Conservation (phyloP, 306 rosid species). For the Astragalus glycyphyllos region DNA sequence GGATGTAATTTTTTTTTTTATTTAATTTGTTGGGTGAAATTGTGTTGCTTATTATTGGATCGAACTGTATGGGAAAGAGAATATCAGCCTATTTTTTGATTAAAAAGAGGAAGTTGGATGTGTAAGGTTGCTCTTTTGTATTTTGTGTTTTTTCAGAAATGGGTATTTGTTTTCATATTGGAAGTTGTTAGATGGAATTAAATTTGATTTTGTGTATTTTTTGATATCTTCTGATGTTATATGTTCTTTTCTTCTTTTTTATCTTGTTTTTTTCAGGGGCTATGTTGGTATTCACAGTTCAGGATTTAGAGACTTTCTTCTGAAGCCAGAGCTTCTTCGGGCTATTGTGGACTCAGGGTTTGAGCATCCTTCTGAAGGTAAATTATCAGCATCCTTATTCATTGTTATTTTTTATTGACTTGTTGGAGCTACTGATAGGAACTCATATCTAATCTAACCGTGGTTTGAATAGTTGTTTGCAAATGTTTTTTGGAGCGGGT, state of each 20-base stretch:
- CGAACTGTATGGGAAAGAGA: background rate
- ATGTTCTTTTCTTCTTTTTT: background rate
- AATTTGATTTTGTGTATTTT: background rate
- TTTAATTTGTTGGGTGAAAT: background rate
- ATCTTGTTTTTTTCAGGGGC: conserved; percentile 58
- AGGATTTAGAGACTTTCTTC: conserved; percentile 98
- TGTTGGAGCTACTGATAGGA: background rate
- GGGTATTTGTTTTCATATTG: background rate
- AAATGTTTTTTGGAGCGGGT: background rate
- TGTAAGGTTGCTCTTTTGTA: background rate
- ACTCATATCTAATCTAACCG: background rate
- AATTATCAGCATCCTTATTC: background rate
- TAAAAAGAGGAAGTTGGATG: background rate
- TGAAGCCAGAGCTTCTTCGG: conserved; percentile 98
- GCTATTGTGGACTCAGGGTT: conserved; percentile 97
- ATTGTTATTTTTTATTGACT: background rate
- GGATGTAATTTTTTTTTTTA: background rate
- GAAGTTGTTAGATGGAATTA: background rate
- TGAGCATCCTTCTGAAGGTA: conserved; percentile 99
- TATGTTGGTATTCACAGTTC: conserved; percentile 99
- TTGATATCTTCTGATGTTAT: background rate
- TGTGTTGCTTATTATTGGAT: background rate
- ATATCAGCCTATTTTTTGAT: background rate
- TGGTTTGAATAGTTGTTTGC: conserved; percentile 9
- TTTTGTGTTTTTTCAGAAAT: background rate